These are phyloP conservation scores for Colletotrichum abscissum DNA, from an alignment of 2,329 filamentous ascomycete species.

Conservation along the genomic window DNA sequence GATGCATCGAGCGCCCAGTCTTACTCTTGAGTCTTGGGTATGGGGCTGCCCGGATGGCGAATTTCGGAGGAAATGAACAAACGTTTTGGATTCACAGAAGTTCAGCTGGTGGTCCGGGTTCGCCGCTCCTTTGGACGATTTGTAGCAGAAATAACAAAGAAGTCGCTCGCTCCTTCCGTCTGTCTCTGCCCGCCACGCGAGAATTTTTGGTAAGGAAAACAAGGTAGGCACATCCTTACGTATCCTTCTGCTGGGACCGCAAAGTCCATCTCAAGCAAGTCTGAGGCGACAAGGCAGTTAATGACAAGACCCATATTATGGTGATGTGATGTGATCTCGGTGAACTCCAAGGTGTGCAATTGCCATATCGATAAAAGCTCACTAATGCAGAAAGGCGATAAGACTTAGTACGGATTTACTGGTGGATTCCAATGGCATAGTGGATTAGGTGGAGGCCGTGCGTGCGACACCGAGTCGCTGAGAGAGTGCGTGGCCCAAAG, in stretches of 20 bases:
- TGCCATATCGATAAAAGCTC: slow-evolving; percentile 26
- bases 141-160: slow-evolving; percentile 29
- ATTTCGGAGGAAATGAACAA: not conserved
- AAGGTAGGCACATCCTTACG: too few relatives aligned
- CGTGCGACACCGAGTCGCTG: slow-evolving; percentile 15
- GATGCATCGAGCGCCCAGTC: slow-evolving; percentile 22
- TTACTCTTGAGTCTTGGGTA: not conserved
- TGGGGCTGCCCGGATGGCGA: slow-evolving; percentile 12
- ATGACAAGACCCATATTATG: not conserved
- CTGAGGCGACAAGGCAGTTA: not conserved
- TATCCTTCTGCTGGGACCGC: not conserved
- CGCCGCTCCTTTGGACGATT: slow-evolving; percentile 17
- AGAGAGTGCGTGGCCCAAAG: slow-evolving; percentile 31
- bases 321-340: slow-evolving; percentile 10
- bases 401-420: not conserved
- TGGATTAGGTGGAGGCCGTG: slow-evolving; percentile 14
- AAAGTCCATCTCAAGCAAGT: not conserved
- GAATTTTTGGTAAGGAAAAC: not conserved
- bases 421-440: not conserved
- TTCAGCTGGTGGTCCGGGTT: slow-evolving; percentile 12
- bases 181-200: slow-evolving; percentile 15
- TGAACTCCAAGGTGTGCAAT: slow-evolving; percentile 16
- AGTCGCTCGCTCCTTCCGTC: slow-evolving; percentile 17
- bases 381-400: slow-evolving; percentile 34
- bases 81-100: not conserved